Conservation (phyloP, 106 monocot genomes). For the Cymbidium sinense region DNA sequence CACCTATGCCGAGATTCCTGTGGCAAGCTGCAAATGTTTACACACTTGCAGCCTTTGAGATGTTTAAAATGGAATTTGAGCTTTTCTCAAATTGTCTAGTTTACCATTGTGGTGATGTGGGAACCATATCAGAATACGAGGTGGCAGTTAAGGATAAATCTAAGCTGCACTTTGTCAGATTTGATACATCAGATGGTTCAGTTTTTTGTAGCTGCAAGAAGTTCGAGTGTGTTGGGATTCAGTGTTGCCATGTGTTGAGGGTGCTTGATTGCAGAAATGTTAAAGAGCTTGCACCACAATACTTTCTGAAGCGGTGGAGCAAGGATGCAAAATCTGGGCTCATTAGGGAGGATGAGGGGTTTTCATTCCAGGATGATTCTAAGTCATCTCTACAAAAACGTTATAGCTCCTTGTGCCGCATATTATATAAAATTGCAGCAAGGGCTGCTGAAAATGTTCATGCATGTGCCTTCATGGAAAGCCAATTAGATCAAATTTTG, state of each 20-base stretch:
- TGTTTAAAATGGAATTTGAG: constrained; percentile 12
- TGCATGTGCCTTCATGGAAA: constrained; percentile 3
- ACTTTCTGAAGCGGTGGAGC: constrained; percentile 9
- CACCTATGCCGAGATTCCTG: background rate
- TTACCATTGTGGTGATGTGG: constrained; percentile 9
- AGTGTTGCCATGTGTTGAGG: constrained; percentile 10
- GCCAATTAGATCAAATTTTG: background rate
- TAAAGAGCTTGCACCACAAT: constrained; percentile 6
- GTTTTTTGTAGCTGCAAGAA: constrained; percentile 12
- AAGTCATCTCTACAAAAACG: background rate
- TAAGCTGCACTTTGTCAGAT: constrained; percentile 8
- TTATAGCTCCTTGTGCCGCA: constrained; percentile 7
- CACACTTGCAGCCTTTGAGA: constrained; percentile 8
- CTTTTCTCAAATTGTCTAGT: constrained; percentile 3
- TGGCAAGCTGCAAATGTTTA: constrained; percentile 14
- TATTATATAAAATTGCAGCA: constrained; percentile 8
- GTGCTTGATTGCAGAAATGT: constrained; percentile 11
- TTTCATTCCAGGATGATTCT: background rate
- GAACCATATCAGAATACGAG: constrained; percentile 7
- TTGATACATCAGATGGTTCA: constrained; percentile 10
- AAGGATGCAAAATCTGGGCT: constrained; percentile 11
- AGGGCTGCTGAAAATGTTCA: background rate
- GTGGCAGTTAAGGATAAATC: constrained; percentile 11
- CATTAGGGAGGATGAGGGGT: background rate
- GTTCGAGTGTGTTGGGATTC: constrained; percentile 11